These are phyloP conservation scores for Galeopsis tetrahit DNA, from an alignment of 257 asterid genomes.

Conservation along the genomic window DNA sequence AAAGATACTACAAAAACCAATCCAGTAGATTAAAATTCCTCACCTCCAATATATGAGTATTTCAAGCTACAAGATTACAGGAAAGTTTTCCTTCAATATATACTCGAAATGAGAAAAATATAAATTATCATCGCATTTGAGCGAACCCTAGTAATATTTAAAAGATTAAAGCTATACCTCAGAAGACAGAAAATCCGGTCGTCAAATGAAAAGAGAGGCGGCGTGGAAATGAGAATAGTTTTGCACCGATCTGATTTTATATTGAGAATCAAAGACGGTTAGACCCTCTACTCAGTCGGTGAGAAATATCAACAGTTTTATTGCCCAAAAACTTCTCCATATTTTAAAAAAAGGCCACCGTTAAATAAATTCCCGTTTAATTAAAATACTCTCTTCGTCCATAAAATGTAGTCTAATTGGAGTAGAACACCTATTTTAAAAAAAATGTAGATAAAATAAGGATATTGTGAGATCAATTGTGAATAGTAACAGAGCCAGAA, in stretches of 20 bases:
- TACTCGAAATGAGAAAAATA: background rate
- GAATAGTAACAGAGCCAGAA: no score
- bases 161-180: background rate
- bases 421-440: no score
- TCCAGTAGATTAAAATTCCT: background rate
- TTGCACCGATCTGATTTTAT: background rate
- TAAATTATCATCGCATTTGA: background rate
- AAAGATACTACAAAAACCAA: conserved; percentile 6
- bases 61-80: background rate
- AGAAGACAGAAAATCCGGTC: background rate
- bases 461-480: no score
- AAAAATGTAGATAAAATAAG: no score
- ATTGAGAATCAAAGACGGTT: background rate
- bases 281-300: background rate
- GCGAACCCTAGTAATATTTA: background rate
- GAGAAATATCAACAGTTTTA: background rate
- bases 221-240: background rate
- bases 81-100: background rate
- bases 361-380: no score
- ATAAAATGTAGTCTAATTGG: no score
- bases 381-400: no score
- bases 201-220: background rate
- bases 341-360: no score
- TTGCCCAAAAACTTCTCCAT: background rate
- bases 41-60: background rate